phyloP scores from a whole-genome alignment of 768 basidiomycete genomes.

The Russula abietina region DNA sequence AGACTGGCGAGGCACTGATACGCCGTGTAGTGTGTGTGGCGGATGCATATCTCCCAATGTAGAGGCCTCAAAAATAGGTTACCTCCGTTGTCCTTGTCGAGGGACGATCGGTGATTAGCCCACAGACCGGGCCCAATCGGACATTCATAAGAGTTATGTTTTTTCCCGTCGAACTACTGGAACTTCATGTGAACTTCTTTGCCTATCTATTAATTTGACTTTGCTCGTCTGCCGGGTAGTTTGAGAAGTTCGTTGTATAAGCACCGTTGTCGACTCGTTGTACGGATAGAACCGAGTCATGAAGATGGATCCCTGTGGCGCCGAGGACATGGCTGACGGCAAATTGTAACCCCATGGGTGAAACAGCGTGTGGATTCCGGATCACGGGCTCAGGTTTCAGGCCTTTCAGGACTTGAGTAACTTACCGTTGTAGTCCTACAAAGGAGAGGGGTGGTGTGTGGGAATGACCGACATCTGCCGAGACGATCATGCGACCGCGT shows the following conservation, averaged over 20 bases:
- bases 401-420: not conserved
- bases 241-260: not conserved
- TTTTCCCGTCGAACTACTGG: not conserved
- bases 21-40: not conserved
- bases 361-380: not conserved
- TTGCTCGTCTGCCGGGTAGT: not conserved
- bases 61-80: slow-evolving; percentile 1
- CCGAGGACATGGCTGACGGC: not conserved
- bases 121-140: not conserved
- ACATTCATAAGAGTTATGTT: not conserved
- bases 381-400: not conserved
- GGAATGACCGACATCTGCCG: slow-evolving; percentile 8
- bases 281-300: not conserved
- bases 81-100: slow-evolving; percentile 4
- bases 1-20: slow-evolving; percentile 3
- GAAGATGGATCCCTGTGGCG: slow-evolving; percentile 3
- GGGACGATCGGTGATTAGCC: not conserved
- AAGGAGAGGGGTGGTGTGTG: not conserved
- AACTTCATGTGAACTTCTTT: not conserved
- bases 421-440: not conserved
- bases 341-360: slow-evolving; percentile 9
- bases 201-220: slow-evolving; percentile 1
- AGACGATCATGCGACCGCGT: slow-evolving; percentile 8
- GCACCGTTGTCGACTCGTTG: not conserved
- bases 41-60: not conserved